Base-by-base conservation (phyloP, 352 stramenopile genomes). In the Phytophthora pluvialis region DNA sequence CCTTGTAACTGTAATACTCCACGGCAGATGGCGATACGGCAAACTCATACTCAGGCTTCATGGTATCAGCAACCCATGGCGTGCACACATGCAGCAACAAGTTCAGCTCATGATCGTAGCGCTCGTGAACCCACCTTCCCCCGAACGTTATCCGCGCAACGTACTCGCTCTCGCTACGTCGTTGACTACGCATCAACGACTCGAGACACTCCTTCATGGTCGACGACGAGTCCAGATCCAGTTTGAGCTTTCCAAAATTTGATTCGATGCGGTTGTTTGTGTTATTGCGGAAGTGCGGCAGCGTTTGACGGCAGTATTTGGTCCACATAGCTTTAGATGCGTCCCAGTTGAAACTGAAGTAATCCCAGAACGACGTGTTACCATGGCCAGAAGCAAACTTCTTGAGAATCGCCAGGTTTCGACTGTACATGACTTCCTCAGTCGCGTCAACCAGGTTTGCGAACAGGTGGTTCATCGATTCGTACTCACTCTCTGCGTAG, bases 241-340 rank as follows among this genome's bases (percentile, higher is more conserved):
- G 18, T 15, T 46, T 50, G 3, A 36, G 21, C 13, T 50, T 50
- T 4, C 26, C 43, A 5, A 36, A 50, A 36, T 50, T 50, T 10
- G 43, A 50, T 13, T 50, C 21, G 43, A 50, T 50, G 26, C 21
- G 43, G 12, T 25, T 50, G 25, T 50, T 50, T 16, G 43, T 33
- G 43, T 50, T 50, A n/a, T 50, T 50, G 11, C 43, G 43, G 6
- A 50, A 50, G 36, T 38, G 43, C 10, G 43, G 26, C 13, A 50
- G 26, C 43, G 43, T 11, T n/a, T 50, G 43, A 9, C 43, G 43
- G 5, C 21, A 25, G 5, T 36, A 50, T 10, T 33, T 50, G 12
- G 43, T 35, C 43, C 43, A 50, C 21, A 50, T 50, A n/a, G 9
- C 25, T 50, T 51, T 42, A 16, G 2, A 1, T n/a, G 3, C 0